Evolutionary conservation across 106 monocot genomes (phyloP).

Genomic region (Chionographis japonica): DNA sequence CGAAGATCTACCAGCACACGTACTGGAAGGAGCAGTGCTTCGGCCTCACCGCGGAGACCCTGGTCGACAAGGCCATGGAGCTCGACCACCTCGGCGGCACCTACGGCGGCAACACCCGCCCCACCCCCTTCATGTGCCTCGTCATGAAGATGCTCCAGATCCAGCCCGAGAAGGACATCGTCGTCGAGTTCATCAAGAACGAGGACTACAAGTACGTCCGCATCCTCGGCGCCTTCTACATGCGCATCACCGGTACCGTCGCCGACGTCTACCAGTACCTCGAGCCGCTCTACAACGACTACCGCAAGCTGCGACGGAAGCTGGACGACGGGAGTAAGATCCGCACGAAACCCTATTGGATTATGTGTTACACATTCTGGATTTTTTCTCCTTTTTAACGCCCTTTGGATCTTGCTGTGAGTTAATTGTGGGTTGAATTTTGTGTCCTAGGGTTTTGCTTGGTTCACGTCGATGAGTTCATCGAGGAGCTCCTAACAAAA

Average conservation of each 20-base stretch:
- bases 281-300: constrained; percentile 93
- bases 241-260: constrained; percentile 75
- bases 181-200: constrained; percentile 98
- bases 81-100: constrained; percentile 94
- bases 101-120: constrained; percentile 73
- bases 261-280: constrained; percentile 91
- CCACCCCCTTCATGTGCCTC: constrained; percentile 93
- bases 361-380: neutral
- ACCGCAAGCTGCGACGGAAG: constrained; percentile 70
- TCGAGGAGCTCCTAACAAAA: constrained; percentile 77
- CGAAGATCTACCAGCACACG: constrained; percentile 85
- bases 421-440: neutral
- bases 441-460: constrained; percentile 41
- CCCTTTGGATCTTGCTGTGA: no score
- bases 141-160: constrained; percentile 99
- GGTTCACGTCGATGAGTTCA: constrained; percentile 90
- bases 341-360: neutral
- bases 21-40: constrained; percentile 99
- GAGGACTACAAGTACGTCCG: constrained; percentile 98
- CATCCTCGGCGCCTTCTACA: constrained; percentile 79
- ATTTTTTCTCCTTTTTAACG: neutral
- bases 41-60: constrained; percentile 91
- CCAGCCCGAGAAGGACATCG: constrained; percentile 98
- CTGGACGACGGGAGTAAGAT: constrained; percentile 63
- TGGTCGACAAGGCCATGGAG: constrained; percentile 99